These are phyloP conservation scores for Exophiala viscosa DNA, from an alignment of 2,329 filamentous ascomycete genomes.

Conservation along the genomic window DNA sequence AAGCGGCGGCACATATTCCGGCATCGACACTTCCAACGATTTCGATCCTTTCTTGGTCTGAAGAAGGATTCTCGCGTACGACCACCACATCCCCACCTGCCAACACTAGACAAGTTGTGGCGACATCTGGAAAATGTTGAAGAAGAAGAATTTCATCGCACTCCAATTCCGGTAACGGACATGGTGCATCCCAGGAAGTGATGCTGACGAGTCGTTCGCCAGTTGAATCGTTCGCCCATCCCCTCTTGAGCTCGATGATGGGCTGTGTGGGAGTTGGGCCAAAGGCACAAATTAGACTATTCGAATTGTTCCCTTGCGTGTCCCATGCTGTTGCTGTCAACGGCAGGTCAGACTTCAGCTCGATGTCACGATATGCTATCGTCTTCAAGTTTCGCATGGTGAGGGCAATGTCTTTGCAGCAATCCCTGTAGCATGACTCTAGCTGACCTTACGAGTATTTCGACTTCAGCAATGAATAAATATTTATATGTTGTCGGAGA, in stretches of 20 bases:
- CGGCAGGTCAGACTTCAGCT: constrained; percentile 55
- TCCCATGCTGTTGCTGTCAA: constrained; percentile 85
- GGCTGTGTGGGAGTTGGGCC: constrained; percentile 70
- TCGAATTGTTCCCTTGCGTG: constrained; percentile 49
- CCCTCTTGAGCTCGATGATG: constrained; percentile 67
- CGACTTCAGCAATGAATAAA: not conserved
- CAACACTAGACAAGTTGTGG: constrained; percentile 75
- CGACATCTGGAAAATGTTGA: constrained; percentile 79
- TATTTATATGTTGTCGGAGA: constrained; percentile 3
- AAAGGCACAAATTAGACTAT: constrained; percentile 73
- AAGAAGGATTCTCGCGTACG: constrained; percentile 67
- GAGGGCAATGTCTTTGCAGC: constrained; percentile 3
- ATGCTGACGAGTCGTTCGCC: constrained; percentile 48
- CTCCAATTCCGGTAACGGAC: constrained; percentile 68
- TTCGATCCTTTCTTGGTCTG: constrained; percentile 76
- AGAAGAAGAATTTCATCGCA: constrained; percentile 74
- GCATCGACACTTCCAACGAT: constrained; percentile 93
- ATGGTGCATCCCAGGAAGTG: constrained; percentile 85
- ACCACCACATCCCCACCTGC: constrained; percentile 88
- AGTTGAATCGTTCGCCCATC: constrained; percentile 23
- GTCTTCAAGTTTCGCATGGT: constrained; percentile 86
- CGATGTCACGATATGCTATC: constrained; percentile 66
- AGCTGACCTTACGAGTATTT: not conserved
- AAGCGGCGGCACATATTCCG: constrained; percentile 81
- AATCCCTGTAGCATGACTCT: not conserved